Percentiles rank a stretch among this genome's conserved stretches.
phyloP scores from a whole-genome alignment of 352 stramenopile species.

The Pythium diclinum region DNA sequence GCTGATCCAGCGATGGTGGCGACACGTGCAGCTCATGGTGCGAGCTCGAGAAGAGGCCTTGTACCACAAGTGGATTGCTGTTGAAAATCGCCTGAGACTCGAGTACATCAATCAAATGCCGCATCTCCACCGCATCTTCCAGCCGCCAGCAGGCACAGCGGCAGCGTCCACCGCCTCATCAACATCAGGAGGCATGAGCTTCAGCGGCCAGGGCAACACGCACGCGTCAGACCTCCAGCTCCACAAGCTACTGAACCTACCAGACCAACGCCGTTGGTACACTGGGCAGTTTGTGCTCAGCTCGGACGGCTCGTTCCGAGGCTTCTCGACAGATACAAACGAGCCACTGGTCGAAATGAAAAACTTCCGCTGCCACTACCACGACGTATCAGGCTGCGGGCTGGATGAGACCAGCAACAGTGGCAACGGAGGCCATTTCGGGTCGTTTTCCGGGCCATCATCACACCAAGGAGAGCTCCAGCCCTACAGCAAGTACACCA shows the following conservation, averaged over 20 bases:
- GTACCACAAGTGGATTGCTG: slow-evolving; percentile 48
- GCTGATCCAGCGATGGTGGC: slow-evolving; percentile 63
- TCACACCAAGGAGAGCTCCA: slow-evolving; percentile 2
- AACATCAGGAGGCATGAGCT: background rate
- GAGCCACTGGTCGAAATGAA: slow-evolving; percentile 52
- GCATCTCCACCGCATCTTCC: slow-evolving; percentile 53
- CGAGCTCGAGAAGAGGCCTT: slow-evolving; percentile 46
- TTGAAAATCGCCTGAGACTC: slow-evolving; percentile 42
- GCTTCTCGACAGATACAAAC: slow-evolving; percentile 19
- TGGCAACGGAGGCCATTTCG: background rate
- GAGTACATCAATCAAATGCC: slow-evolving; percentile 57
- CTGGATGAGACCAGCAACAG: slow-evolving; percentile 10
- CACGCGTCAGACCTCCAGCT: slow-evolving; percentile 29
- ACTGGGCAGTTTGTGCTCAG: slow-evolving; percentile 42
- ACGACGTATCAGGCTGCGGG: slow-evolving; percentile 27
- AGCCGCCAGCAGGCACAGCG: slow-evolving; percentile 26
- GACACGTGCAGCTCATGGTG: slow-evolving; percentile 52
- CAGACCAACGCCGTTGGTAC: slow-evolving; percentile 51
- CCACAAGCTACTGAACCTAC: slow-evolving; percentile 52
- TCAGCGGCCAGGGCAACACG: background rate
- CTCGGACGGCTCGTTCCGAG: slow-evolving; percentile 46
- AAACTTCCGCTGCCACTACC: slow-evolving; percentile 47
- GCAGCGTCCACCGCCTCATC: background rate
- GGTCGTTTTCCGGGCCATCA: background rate
- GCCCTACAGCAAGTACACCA: slow-evolving; percentile 31